These are phyloP conservation scores for Kluyveromyces wickerhamii DNA, from an alignment of 805 yeast genomes.

Conservation along the genomic window DNA sequence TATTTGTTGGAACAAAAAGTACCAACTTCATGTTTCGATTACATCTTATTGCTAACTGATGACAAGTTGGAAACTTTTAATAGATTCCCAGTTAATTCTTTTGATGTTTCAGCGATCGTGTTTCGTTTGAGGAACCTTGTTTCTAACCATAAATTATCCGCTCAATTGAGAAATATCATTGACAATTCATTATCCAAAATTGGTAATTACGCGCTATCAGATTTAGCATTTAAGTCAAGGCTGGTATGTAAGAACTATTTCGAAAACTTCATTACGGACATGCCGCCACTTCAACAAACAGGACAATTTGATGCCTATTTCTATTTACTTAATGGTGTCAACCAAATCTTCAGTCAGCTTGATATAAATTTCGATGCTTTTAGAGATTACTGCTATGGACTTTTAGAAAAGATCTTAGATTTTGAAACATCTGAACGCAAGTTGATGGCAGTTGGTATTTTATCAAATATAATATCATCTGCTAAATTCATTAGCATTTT, in stretches of 20 bases:
- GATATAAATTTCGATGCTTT: constrained; percentile 5
- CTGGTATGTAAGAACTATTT: constrained; percentile 26
- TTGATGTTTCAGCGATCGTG: constrained; percentile 42
- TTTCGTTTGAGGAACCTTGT: constrained; percentile 32
- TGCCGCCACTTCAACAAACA: neutral
- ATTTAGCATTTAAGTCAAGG: constrained; percentile 4
- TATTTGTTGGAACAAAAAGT: constrained; percentile 13
- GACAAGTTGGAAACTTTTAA: constrained; percentile 20
- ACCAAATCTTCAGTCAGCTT: constrained; percentile 32
- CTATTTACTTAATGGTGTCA: constrained; percentile 28
- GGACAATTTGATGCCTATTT: constrained; percentile 18
- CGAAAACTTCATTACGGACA: constrained; percentile 15
- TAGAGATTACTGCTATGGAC: constrained; percentile 5
- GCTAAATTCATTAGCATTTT: no score
- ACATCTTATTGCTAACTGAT: constrained; percentile 28
- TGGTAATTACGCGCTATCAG: constrained; percentile 33
- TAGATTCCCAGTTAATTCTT: constrained; percentile 36
- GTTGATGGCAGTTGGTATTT: neutral
- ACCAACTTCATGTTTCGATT: constrained; percentile 30
- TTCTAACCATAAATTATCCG: constrained; percentile 16
- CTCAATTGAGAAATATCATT: constrained; percentile 19
- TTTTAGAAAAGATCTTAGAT: constrained; percentile 6
- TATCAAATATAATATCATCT: neutral
- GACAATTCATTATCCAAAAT: constrained; percentile 36
- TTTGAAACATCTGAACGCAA: neutral